Evolutionary conservation across 129 eudicot species (phyloP), one percentile per base, ranked within the genome.

Genomic region (Helianthus annuus): DNA sequence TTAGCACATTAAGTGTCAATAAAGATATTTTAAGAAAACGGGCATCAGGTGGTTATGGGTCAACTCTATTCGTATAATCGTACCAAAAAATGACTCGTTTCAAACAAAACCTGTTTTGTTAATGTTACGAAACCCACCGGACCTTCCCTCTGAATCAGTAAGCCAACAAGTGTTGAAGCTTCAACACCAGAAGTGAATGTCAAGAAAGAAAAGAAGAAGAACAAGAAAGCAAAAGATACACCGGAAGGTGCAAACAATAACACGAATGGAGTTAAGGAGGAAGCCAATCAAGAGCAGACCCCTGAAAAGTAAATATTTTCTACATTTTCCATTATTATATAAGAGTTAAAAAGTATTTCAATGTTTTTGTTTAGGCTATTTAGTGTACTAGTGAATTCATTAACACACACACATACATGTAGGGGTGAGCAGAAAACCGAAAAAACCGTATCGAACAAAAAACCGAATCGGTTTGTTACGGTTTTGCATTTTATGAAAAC

Each of bases 151-250:
- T 55, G 39, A 24, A 27, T 64, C 75, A 74, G 80, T 53, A 66
- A 52, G 44, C 80, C 80, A 74, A 67, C 11, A 46, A 72, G 46
- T 55, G 79, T 83, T 40, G 76, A 79, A 32, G 82, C 39, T 61
- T 44, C 68, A 58, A 76, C 78, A 69, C 68, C 70, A 7, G 84
- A 74, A 71, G 27, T 52, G 22, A 77, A 78, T 38, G 77, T n/a
- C 48, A 91, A 87, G 65, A 79, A 79, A 72, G 69, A 70, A 42
- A 84, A 87, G 63, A 91, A 40, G 9, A 32, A 2, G 2, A 32
- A 87, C 71, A 84, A 87, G 83, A 85, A 83, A 78, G 75, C 6
- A 16, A 74, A 49, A 46, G 86, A 46, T 62, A 66, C 58, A 13
- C 67, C 54, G 63, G 87, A 79, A 56, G 70, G 58, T 75, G 83